phyloP scores from a whole-genome alignment of 1,139 yeast species.

The Spencermartinsiella ligniputridi region DNA sequence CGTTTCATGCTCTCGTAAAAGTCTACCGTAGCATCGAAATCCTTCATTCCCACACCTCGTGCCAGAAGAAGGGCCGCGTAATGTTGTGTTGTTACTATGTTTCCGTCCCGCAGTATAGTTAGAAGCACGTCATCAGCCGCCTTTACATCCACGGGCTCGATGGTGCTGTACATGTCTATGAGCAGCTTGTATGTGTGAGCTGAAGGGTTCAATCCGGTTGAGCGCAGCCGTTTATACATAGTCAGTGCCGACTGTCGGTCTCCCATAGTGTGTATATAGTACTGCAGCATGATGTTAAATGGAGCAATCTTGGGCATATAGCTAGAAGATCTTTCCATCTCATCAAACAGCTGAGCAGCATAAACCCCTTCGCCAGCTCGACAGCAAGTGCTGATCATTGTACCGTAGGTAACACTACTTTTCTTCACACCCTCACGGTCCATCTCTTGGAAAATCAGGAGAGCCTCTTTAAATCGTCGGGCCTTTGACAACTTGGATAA shows the following conservation, averaged over 20 bases:
- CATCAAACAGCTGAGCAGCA: conserved; percentile 34
- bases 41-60: conserved; percentile 36
- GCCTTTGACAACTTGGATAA: conserved; percentile 37
- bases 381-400: conserved; percentile 39
- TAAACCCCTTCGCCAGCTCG: conserved; percentile 34
- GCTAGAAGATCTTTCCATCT: conserved; percentile 33
- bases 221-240: conserved; percentile 29
- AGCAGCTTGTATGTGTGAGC: conserved; percentile 39
- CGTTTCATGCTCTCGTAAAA: conserved; percentile 32
- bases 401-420: conserved; percentile 37
- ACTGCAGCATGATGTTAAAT: conserved; percentile 38
- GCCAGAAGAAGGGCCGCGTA: conserved; percentile 39
- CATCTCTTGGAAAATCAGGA: conserved; percentile 33
- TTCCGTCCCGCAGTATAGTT: conserved; percentile 30
- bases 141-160: conserved; percentile 33
- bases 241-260: conserved; percentile 34
- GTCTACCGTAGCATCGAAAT: conserved; percentile 33
- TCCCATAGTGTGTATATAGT: conserved; percentile 33
- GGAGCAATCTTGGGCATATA: conserved; percentile 37
- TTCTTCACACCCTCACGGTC: conserved; percentile 26
- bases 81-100: conserved; percentile 33
- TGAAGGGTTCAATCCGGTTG: conserved; percentile 31
- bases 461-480: conserved; percentile 33
- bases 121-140: conserved; percentile 37
- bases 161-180: conserved; percentile 36